phyloP scores from a whole-genome alignment of 2,329 filamentous ascomycete species.

The Fusarium goolgardi region DNA sequence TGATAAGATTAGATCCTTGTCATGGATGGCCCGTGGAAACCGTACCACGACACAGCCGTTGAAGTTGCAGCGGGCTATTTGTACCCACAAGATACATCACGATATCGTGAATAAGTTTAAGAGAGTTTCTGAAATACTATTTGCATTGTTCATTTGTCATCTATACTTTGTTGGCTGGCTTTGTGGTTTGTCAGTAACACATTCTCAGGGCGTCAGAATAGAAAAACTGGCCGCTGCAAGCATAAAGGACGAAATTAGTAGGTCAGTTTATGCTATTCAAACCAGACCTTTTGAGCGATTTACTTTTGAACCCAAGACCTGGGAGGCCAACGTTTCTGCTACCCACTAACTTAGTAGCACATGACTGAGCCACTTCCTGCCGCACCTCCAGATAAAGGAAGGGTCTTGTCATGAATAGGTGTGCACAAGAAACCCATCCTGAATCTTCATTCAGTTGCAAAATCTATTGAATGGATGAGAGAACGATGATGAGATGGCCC shows the following conservation, averaged over 20 bases:
- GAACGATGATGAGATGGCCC: not conserved
- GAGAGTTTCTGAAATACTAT: not conserved
- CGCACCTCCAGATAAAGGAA: not conserved
- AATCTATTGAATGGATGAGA: not conserved
- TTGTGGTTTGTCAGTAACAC: not conserved
- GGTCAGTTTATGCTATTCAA: too few species aligned
- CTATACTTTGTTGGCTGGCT: not conserved
- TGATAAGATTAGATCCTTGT: slow-evolving; percentile 55
- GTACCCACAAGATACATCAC: not conserved
- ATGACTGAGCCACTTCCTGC: not conserved
- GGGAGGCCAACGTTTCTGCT: too few species aligned
- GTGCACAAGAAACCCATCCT: not conserved
- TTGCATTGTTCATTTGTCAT: not conserved
- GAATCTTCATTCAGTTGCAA: not conserved
- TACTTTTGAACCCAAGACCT: too few species aligned
- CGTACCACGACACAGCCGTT: slow-evolving; percentile 15
- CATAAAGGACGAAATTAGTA: too few species aligned
- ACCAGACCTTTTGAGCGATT: too few species aligned
- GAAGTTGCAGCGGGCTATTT: not conserved
- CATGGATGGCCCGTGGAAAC: slow-evolving; percentile 33
- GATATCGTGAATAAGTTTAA: too few species aligned
- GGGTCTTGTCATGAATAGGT: not conserved
- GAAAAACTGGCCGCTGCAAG: too few species aligned
- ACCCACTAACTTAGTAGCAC: not conserved
- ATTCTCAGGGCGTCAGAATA: too few species aligned